Percentiles rank a stretch among this genome's conserved stretches.
Evolutionary conservation across 352 stramenopile genomes (phyloP).

Genomic region (Phytophthora quininea): DNA sequence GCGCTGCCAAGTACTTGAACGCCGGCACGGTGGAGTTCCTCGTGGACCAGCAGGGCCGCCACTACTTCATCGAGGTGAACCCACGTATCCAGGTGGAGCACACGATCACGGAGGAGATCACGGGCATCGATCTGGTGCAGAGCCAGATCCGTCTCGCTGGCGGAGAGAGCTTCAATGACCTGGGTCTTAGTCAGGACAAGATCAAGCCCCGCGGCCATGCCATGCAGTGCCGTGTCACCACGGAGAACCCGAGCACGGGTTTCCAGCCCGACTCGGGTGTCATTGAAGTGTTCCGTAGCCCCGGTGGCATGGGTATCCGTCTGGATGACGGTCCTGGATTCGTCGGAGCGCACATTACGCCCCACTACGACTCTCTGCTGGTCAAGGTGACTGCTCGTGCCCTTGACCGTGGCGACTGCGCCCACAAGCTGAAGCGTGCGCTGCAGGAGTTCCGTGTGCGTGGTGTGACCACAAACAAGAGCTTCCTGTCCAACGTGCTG

Average conservation of each 20-base stretch:
- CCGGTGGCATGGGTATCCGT: constrained; percentile 96
- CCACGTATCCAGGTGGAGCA: constrained; percentile 97
- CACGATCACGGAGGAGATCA: constrained; percentile 94
- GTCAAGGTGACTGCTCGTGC: constrained; percentile 97
- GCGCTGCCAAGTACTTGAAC: constrained; percentile 94
- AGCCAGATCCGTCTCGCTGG: constrained; percentile 95
- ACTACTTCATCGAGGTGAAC: constrained; percentile 99
- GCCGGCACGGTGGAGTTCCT: constrained; percentile 99
- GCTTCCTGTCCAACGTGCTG: constrained; percentile 96
- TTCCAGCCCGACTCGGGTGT: constrained; percentile 97
- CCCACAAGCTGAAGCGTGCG: constrained; percentile 93
- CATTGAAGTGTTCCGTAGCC: constrained; percentile 96
- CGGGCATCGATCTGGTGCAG: constrained; percentile 96
- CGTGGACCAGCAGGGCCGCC: constrained; percentile 90
- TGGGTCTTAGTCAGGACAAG: constrained; percentile 95
- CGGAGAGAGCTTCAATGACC: constrained; percentile 91
- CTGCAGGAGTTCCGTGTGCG: constrained; percentile 97
- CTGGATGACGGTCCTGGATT: constrained; percentile 96
- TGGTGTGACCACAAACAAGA: constrained; percentile 95
- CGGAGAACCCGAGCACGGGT: constrained; percentile 93
- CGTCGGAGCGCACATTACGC: constrained; percentile 96
- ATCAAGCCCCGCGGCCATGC: constrained; percentile 93
- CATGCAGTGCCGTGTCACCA: constrained; percentile 98
- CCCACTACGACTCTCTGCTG: constrained; percentile 97
- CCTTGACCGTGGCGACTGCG: constrained; percentile 89